Base-by-base conservation (phyloP, 768 basidiomycete genomes). In the Tylopilus balloui region DNA sequence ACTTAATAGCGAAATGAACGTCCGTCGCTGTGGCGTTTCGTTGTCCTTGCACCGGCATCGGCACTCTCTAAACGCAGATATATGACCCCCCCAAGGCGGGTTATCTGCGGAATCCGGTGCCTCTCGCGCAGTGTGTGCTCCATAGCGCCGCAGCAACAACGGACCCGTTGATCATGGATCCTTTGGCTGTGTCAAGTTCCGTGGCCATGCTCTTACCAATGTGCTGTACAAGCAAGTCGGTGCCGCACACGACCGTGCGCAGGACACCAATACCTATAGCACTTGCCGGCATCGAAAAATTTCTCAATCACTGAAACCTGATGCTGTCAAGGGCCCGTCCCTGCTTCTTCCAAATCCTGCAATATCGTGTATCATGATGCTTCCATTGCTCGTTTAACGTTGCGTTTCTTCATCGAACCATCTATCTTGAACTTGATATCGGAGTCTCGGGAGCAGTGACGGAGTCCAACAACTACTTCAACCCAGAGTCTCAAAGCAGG, bases 1-100 rank as follows among this genome's bases (percentile, higher is more conserved):
- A 12, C 48, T 61, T 61, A 55, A 58, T 50, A 52, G 34, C 36
- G 40, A 60, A 60, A 55, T 45, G 47, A 54, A 52, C 37, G 42
- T 15, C 39, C 3, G 24, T 37, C 46, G 25, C 55, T 23, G 57
- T 60, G 57, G 57, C 53, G 52, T 50, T 50, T 50, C 48, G 29
- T 46, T 41, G 48, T 50, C 5, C n/a, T 14, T 8, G 42, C 12
- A 3, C 23, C 29, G 52, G 45, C n/a, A n/a, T 14, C 17, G 20
- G 31, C 19, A 24, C 24, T 1, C 39, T 45, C 58, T 12, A 25
- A 36, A 58, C 23, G 1, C 0, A n/a, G 31, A 1, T 0, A 53
- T 25, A 0, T 13, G 31, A 61, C 59, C 59, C 59, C 47, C 10
- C 0, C 1, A 3, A 0, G 3, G 27, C 0, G 48, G 60, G 59